These are phyloP conservation scores for Pseudonitzschia pungens DNA, from an alignment of 108 stramenopile genomes.

Conservation along the genomic window DNA sequence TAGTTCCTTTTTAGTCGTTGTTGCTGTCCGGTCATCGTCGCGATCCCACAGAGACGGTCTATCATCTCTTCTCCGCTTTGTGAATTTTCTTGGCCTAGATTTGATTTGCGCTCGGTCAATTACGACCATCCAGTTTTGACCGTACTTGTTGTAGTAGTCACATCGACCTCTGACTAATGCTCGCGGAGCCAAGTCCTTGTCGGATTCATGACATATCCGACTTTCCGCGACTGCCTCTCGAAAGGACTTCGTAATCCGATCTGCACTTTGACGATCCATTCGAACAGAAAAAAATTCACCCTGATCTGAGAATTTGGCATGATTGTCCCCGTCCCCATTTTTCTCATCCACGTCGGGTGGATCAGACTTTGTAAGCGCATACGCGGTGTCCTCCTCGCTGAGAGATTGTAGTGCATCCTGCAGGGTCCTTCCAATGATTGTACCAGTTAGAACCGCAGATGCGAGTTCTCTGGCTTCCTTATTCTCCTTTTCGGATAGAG, in stretches of 20 bases:
- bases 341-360: neutral
- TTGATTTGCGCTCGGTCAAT: constrained; percentile 3
- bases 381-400: neutral
- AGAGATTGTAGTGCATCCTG: neutral
- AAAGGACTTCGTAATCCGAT: neutral
- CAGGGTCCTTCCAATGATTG: constrained; percentile 9
- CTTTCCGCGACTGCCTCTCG: neutral
- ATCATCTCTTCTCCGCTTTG: constrained; percentile 10
- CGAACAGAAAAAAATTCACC: neutral
- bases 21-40: constrained; percentile 5
- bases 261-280: neutral
- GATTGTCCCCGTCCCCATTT: neutral
- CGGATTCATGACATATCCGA: neutral
- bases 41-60: constrained; percentile 15
- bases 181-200: neutral
- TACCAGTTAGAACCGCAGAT: constrained; percentile 7
- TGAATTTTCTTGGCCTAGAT: neutral
- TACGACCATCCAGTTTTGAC: constrained; percentile 12
- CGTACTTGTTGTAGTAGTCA: neutral
- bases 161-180: constrained; percentile 4
- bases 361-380: neutral
- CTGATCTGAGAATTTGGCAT: neutral
- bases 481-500: neutral
- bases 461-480: constrained; percentile 10
- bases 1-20: neutral